Percentiles rank a stretch among this genome's conserved stretches.
phyloP scores from a whole-genome alignment of 1,284 basidiomycete species.

The Cutaneotrichosporon spelunceum region DNA sequence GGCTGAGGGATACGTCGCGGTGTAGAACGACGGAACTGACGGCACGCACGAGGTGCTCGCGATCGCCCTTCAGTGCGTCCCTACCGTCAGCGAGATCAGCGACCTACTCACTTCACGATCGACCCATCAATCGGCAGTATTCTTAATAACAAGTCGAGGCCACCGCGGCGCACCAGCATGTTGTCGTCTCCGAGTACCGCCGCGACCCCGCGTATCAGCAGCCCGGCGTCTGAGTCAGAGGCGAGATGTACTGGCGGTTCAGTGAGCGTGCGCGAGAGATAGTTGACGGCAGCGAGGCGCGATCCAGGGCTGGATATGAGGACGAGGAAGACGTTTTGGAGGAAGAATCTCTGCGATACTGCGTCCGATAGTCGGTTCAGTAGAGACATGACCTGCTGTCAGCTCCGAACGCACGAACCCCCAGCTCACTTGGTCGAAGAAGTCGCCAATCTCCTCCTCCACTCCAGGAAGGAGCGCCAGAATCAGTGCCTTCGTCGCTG shows the following conservation, averaged over 20 bases:
- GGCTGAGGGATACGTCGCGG: constrained; percentile 86
- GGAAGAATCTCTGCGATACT: constrained; percentile 81
- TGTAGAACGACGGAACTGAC: constrained; percentile 80
- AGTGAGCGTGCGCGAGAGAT: constrained; percentile 74
- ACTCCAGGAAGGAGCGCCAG: constrained; percentile 87
- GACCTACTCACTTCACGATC: constrained; percentile 58
- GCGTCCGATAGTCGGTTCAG: constrained; percentile 78
- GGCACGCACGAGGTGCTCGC: constrained; percentile 71
- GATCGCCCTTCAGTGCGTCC: constrained; percentile 60
- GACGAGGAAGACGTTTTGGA: constrained; percentile 91
- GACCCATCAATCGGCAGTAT: constrained; percentile 69
- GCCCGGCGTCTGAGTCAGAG: constrained; percentile 71
- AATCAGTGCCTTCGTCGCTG: constrained; percentile 89
- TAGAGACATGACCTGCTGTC: constrained; percentile 67
- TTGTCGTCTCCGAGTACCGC: constrained; percentile 87
- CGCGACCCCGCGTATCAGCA: constrained; percentile 88
- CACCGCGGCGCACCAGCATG: constrained; percentile 74
- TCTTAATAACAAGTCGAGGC: constrained; percentile 74
- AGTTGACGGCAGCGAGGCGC: constrained; percentile 82
- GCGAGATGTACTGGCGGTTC: constrained; percentile 25
- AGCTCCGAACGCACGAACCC: not conserved
- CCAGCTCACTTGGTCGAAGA: constrained; percentile 77
- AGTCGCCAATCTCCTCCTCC: constrained; percentile 94
- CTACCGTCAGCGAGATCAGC: constrained; percentile 20
- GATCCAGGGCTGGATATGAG: constrained; percentile 86